phyloP scores from a whole-genome alignment of 441 rosid species.

The Gossypium gossypioides region DNA sequence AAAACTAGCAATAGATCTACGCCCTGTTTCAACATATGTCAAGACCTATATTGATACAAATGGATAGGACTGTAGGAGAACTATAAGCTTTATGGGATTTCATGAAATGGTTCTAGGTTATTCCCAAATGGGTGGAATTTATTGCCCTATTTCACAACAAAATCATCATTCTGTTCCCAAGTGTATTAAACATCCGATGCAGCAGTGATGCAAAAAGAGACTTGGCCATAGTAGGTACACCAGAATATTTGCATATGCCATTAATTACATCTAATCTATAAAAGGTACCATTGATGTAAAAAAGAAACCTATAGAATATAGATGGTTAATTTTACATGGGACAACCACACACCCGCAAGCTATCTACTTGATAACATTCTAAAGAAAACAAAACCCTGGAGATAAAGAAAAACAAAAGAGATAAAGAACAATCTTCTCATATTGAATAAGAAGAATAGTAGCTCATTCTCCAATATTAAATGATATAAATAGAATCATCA shows the following conservation, averaged over 20 bases:
- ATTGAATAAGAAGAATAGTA: neutral
- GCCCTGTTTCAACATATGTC: slow-evolving; percentile 26
- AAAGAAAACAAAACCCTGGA: slow-evolving; percentile 12
- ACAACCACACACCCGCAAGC: slow-evolving; percentile 15
- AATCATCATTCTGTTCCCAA: slow-evolving; percentile 23
- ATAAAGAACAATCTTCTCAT: neutral
- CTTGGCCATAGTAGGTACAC: slow-evolving; percentile 77
- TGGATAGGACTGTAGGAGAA: slow-evolving; percentile 21
- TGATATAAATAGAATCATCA: neutral
- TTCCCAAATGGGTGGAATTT: slow-evolving; percentile 31
- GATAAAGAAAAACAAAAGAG: neutral
- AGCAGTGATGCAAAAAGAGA: slow-evolving; percentile 73
- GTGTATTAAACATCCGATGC: slow-evolving; percentile 26
- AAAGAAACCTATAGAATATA: slow-evolving; percentile 19
- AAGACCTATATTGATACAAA: slow-evolving; percentile 53
- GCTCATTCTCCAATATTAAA: slow-evolving; percentile 2
- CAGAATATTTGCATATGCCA: slow-evolving; percentile 48
- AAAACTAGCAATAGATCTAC: slow-evolving; percentile 3
- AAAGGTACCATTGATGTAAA: slow-evolving; percentile 33
- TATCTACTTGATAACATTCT: slow-evolving; percentile 8
- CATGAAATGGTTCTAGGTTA: slow-evolving; percentile 40
- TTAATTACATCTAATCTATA: slow-evolving; percentile 78
- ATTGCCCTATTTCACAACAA: slow-evolving; percentile 29
- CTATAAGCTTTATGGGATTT: slow-evolving; percentile 47
- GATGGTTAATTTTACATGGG: slow-evolving; percentile 14